These are phyloP conservation scores for Neurospora hispaniola DNA, from an alignment of 495 filamentous ascomycete species.

Conservation along the genomic window DNA sequence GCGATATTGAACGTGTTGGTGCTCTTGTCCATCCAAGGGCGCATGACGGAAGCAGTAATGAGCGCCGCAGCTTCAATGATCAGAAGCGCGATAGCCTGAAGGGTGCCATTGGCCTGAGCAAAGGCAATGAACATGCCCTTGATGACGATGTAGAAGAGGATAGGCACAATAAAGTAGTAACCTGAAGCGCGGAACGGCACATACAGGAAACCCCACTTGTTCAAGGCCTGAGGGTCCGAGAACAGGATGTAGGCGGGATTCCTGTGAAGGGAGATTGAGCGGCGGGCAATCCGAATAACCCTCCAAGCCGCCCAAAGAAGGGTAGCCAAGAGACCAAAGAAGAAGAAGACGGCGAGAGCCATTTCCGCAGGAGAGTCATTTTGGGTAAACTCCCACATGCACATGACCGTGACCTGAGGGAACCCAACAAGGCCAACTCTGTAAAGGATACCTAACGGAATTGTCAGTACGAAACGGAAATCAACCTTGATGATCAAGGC, in stretches of 20 bases:
- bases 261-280: constrained; percentile 83
- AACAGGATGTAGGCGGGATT: constrained; percentile 97
- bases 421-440: constrained; percentile 85
- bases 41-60: constrained; percentile 66
- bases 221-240: constrained; percentile 81
- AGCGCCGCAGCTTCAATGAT: constrained; percentile 77
- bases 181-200: constrained; percentile 94
- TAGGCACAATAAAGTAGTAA: constrained; percentile 91
- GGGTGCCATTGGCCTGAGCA: constrained; percentile 58
- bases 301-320: constrained; percentile 84
- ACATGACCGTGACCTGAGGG: constrained; percentile 84
- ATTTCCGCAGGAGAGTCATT: constrained; percentile 81
- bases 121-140: constrained; percentile 91
- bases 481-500: not conserved
- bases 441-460: constrained; percentile 78
- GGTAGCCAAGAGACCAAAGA: constrained; percentile 68
- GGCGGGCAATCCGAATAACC: constrained; percentile 78
- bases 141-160: constrained; percentile 66
- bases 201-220: constrained; percentile 99
- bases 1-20: constrained; percentile 96
- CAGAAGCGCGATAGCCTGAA: constrained; percentile 76
- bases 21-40: constrained; percentile 99
- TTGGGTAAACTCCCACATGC: constrained; percentile 87
- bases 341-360: constrained; percentile 79
- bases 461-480: constrained; percentile 4